Evolutionary conservation across 148 eudicot species (phyloP), one percentile per base, ranked within the genome.

Genomic region (Dysphania ambrosioides): DNA sequence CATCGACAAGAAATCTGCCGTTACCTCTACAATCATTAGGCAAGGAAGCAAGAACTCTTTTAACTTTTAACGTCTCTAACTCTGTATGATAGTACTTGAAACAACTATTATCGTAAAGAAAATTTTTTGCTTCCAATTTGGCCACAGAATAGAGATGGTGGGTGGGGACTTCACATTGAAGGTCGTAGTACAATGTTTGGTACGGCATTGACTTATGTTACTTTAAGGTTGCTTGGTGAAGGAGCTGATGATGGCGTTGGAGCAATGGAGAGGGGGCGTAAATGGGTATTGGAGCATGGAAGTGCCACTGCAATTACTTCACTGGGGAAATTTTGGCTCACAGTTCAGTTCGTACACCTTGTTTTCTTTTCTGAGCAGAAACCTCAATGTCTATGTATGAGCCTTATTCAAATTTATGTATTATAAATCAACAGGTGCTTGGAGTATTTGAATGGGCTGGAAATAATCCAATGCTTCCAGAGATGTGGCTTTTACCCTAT

Each of bases 261-360:
- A 66, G 89, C 91, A 38, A 87, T 91, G 84, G 97, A 89, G 83
- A 89, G 88, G 79, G 98, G 92, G 44, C 86, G 87, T 24, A 81
- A 83, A 47, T 93, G 98, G 98, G 87, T 93, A 80, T 74, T 93
- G 71, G 88, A 87, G 68, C 98, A 88, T 81, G 98, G 98, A 72
- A 81, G 93, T 77, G 97, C 98, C 73, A 91, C 97, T 77, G 87
- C 88, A 51, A 88, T 87, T 49, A 83, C 98, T 49, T 93, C 98
- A 68, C 89, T 97, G 98, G 98, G 97, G 26, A 93, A 93, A 80
- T 78, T 91, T 88, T 93, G 98, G 98, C 98, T 93, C 80, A 80
- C 98, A 78, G 98, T 93, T 90, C 72, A 82, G 93, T 80, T 47
- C 75, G 18, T 53, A 3, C 35, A 47, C 47, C n/a, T 40, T n/a